These are phyloP conservation scores for Cercospora citrullina DNA, from an alignment of 2,329 filamentous ascomycete genomes.

Conservation along the genomic window DNA sequence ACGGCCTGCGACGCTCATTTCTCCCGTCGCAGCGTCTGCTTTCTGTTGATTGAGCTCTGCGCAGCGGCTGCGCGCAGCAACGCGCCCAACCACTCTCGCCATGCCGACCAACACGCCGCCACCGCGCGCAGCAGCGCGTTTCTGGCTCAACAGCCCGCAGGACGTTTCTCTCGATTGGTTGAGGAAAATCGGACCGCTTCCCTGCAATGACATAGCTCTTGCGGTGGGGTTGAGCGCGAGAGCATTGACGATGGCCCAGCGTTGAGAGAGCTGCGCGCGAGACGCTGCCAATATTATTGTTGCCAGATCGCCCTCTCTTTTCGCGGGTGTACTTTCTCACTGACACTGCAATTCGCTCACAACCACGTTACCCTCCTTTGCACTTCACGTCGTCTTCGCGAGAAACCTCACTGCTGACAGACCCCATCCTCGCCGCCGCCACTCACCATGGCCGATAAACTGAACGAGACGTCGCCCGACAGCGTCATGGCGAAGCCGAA, in stretches of 20 bases:
- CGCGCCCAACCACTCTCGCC: slow-evolving; percentile 7
- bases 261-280: not conserved
- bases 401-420: not conserved
- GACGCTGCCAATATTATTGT: not conserved
- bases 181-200: slow-evolving; percentile 13
- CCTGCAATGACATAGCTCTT: slow-evolving; percentile 12
- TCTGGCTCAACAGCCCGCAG: not conserved
- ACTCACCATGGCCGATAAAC: slow-evolving; percentile 39
- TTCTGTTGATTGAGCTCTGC: slow-evolving; percentile 4
- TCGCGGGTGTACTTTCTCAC: not conserved
- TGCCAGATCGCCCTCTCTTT: not conserved
- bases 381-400: not conserved
- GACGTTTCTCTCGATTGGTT: slow-evolving; percentile 5
- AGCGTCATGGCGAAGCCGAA: slow-evolving; percentile 48
- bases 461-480: slow-evolving; percentile 50
- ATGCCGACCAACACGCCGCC: not conserved
- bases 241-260: slow-evolving; percentile 8
- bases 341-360: not conserved
- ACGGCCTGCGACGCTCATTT: not conserved
- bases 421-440: slow-evolving; percentile 4
- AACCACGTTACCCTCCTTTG: not conserved
- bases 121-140: not conserved
- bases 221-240: slow-evolving; percentile 7
- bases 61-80: slow-evolving; percentile 13
- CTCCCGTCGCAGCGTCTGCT: not conserved